A percentile compares a stretch with the other conserved stretches of the same genome.
These are phyloP conservation scores for Pachyrhizus erosus DNA, from an alignment of 306 rosid genomes.

Conservation along the genomic window DNA sequence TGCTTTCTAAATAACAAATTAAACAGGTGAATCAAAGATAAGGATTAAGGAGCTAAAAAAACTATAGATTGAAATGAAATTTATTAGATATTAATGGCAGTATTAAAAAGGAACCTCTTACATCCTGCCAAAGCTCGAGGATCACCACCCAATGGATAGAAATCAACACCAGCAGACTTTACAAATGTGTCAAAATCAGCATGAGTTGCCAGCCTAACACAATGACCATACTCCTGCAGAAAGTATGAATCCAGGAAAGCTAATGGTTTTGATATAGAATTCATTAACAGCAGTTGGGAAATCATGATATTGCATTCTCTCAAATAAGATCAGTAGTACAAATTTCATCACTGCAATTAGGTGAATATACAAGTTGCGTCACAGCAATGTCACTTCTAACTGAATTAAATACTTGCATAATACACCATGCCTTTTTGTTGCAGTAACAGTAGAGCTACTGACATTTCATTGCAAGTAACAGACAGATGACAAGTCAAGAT, in stretches of 20 bases:
- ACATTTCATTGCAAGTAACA: not conserved
- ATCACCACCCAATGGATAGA: constrained; percentile 90
- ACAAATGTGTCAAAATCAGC: constrained; percentile 72
- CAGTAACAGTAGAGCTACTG: not conserved
- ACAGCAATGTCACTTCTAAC: not conserved
- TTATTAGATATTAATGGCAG: constrained; percentile 4
- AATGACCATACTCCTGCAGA: constrained; percentile 86
- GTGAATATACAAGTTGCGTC: not conserved
- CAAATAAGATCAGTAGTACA: not conserved
- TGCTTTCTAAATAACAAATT: constrained; percentile 16
- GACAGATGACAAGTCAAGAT: not conserved
- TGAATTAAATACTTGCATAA: not conserved
- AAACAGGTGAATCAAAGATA: not conserved
- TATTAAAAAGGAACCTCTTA: constrained; percentile 57
- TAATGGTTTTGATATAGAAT: constrained; percentile 10
- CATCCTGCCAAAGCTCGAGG: constrained; percentile 92
- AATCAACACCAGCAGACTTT: constrained; percentile 77
- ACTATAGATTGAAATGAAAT: constrained; percentile 8
- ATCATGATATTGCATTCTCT: constrained; percentile 38
- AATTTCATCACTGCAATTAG: constrained; percentile 11
- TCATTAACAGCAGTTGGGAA: not conserved
- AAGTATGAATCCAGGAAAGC: constrained; percentile 2
- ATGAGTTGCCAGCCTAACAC: constrained; percentile 89
- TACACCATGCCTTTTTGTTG: not conserved
- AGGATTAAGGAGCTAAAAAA: not conserved